Base-by-base conservation (phyloP, 257 asterid species). In the Solanum piurae region DNA sequence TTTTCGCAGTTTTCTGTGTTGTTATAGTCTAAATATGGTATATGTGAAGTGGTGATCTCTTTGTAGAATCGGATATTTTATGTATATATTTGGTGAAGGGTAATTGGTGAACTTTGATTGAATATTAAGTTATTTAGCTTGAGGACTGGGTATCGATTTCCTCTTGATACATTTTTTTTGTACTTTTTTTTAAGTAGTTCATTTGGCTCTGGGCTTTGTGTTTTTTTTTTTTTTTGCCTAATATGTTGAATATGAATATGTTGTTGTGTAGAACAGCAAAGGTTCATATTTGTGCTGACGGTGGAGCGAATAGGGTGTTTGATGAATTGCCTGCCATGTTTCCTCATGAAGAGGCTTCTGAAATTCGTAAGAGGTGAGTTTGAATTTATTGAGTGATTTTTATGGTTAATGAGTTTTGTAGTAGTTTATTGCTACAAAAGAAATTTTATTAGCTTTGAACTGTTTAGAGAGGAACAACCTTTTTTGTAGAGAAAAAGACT, bases 271-370 rank as follows among this genome's bases (percentile, higher is more conserved):
- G 97, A 90, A 91, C 98, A 96, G 99, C 98, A 87, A 91, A 87
- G 36, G 84, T 94, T 89, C 98, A 92, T 88, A 83, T 97, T 60
- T 97, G 99, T 46, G 98, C 99, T 1, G 99, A 95, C 87, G 99
- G 99, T 86, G 99, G 98, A 38, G 99, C 98, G 18, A 97, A 97
- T 88, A 91, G 98, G 29, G 58, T 97, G 93, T 94, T 88, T 87
- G 99, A 97, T 90, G 98, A 95, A 69, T 87, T 97, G 92, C 99
- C 99, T 80, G 89, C 38, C 79, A 83, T 95, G 13, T 95, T 95
- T 80, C 98, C 98, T 10, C 87, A 87, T 1, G 94, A 95, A 84
- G 94, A 93, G 4, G 91, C 92, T 66, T 88, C 73, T 25, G 90
- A 90, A 89, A 89, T 95, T 86, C 99, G 98, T 71, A 77, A 90